Evolutionary conservation across 2,329 filamentous ascomycete species (phyloP).

Genomic region (Epichloe elymi): DNA sequence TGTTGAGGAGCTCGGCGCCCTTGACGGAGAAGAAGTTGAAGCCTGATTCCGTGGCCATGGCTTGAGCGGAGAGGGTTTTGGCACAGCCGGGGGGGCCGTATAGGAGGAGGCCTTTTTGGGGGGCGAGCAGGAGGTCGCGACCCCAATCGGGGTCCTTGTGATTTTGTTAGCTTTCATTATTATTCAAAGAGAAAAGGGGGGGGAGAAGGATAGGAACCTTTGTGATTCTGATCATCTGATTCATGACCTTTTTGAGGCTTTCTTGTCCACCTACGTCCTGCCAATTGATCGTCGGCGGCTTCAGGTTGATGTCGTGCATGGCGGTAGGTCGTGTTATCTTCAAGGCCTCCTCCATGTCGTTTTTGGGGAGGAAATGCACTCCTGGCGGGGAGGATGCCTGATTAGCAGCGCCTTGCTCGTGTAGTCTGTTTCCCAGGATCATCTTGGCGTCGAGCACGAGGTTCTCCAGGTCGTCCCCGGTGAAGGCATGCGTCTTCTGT

Average conservation of each 20-base stretch:
- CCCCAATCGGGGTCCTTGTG: conserved; percentile 17
- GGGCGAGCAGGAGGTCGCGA: conserved; percentile 31
- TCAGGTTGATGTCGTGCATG: conserved; percentile 79
- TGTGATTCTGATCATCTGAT: conserved; percentile 32
- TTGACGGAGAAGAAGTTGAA: conserved; percentile 94
- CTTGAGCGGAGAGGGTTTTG: conserved; percentile 85
- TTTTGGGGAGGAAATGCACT: conserved; percentile 19
- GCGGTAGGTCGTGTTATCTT: conserved; percentile 63
- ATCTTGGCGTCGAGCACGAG: conserved; percentile 33
- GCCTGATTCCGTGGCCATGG: conserved; percentile 77
- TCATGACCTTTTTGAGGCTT: conserved; percentile 52
- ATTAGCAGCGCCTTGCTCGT: conserved; percentile 7
- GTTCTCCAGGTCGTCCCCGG: conserved; percentile 59
- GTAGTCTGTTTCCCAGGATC: conserved; percentile 15
- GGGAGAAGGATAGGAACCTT: conserved; percentile 12
- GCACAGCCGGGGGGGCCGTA: conserved; percentile 92
- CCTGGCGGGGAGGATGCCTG: conserved; percentile 4
- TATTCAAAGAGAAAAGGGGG: neutral
- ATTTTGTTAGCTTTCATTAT: neutral
- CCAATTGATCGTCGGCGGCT: conserved; percentile 79
- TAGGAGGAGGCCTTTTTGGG: conserved; percentile 71
- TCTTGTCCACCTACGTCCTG: conserved; percentile 78
- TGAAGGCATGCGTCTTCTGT: conserved; percentile 76
- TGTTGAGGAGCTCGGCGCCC: conserved; percentile 83
- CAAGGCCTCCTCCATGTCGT: conserved; percentile 54